Evolutionary conservation across 2,329 filamentous ascomycete genomes (phyloP), one percentile per base, ranked within the genome.

Genomic region (Myrmaecium sp.): DNA sequence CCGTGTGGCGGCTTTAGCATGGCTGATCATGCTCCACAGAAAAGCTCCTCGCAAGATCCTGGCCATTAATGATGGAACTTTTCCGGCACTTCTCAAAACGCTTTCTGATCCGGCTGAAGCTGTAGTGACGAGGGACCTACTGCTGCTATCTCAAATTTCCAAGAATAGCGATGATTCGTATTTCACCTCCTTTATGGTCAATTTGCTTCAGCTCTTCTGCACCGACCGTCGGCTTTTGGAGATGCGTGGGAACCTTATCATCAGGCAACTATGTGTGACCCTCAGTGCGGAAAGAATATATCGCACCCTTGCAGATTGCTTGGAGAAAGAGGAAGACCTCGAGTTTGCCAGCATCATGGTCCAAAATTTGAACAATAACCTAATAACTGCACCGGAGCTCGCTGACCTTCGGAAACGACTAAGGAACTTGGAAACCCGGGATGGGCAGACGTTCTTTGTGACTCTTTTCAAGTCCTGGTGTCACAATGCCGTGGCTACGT

Each of bases 271-370:
- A 14, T 98, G 86, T 49, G 69, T 92, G 33, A 93, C 80, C 32
- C 62, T 98, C 15, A 94, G 84, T 37, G 79, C 89, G 0, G 89
- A 98, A 49, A 71, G 84, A 23, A 98, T 98, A 31, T 98, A 95
- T 45, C 73, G 89, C 17, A 95, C 83, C 3, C 63, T 98, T 36
- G 91, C 89, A 14, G 89, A 98, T 41, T 94, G 89, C 39, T 78
- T 98, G 6, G 89, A 95, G 51, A 92, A 84, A 45, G 89, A 98
- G 50, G 89, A 95, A 38, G 89, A 98, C 47, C 72, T 98, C 21
- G 91, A 98, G 49, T 98, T 98, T 52, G 86, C 89, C 10, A 94
- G 86, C 47, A 95, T 98, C 41, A 98, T 98, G 89, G 83, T 98
- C 16, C 89, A 98, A 50, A 95, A 95, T 43, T 64, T 98, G 27